A percentile compares a stretch with the other conserved stretches of the same genome.
Evolutionary conservation across 1,284 basidiomycete genomes (phyloP).

Genomic region (Cryptococcus sp.): DNA sequence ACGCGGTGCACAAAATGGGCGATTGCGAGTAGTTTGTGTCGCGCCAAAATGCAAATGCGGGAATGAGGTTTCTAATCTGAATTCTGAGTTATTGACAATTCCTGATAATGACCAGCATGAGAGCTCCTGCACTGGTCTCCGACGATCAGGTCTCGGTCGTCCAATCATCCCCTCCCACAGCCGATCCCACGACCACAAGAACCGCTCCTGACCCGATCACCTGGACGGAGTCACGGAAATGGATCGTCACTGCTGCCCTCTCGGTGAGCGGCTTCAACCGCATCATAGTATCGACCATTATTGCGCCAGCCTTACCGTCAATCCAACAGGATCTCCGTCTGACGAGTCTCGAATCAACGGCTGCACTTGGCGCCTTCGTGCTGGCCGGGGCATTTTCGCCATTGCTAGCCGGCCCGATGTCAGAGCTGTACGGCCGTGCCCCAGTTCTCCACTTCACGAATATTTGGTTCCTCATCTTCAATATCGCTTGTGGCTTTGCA

Average conservation of each 20-base stretch:
- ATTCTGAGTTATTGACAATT: too few relatives aligned
- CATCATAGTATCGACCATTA: conserved; percentile 10
- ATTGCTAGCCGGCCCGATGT: conserved; percentile 3
- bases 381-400: conserved; percentile 9
- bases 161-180: too few relatives aligned
- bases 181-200: too few relatives aligned
- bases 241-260: conserved; percentile 10
- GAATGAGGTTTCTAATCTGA: too few relatives aligned
- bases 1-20: too few relatives aligned
- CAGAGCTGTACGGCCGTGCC: conserved; percentile 6
- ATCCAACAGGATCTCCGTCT: not conserved
- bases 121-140: too few relatives aligned
- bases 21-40: too few relatives aligned
- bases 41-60: too few relatives aligned
- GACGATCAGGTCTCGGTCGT: too few relatives aligned
- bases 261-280: conserved; percentile 9
- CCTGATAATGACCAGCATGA: too few relatives aligned
- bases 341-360: not conserved
- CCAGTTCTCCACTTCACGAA: conserved; percentile 6
- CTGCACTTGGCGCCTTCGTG: conserved; percentile 6
- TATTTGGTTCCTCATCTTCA: conserved; percentile 10
- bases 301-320: conserved; percentile 4
- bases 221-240: conserved; percentile 9
- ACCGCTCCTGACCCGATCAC: conserved; percentile 56
- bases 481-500: conserved; percentile 8